These are phyloP conservation scores for Leptographium procerum DNA, from an alignment of 2,329 filamentous ascomycete genomes.

Conservation along the genomic window DNA sequence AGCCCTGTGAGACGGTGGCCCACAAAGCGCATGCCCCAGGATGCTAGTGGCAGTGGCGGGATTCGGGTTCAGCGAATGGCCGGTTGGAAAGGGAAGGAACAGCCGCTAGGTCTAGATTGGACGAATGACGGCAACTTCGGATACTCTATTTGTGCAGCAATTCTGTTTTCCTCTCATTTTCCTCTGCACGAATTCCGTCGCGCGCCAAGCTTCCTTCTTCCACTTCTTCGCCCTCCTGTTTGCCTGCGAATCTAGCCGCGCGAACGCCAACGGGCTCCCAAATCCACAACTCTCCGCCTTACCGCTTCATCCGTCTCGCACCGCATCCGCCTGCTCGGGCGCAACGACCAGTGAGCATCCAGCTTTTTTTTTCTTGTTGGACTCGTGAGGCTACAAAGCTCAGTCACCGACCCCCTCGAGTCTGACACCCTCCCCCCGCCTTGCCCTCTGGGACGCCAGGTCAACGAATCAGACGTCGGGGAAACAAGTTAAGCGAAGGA, in stretches of 20 bases:
- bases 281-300: background rate
- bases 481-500: background rate
- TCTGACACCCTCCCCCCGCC: background rate
- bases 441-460: background rate
- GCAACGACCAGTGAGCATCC: too few relatives aligned
- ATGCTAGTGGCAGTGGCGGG: too few relatives aligned
- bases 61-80: background rate
- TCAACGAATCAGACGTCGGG: background rate
- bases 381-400: background rate
- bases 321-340: background rate
- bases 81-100: background rate
- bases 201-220: background rate
- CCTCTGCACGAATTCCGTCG: background rate
- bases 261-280: background rate
- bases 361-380: too few relatives aligned
- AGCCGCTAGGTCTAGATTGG: background rate
- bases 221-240: background rate
- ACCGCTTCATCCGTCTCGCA: background rate
- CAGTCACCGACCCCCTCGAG: background rate
- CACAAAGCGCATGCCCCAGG: too few relatives aligned
- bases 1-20: too few relatives aligned
- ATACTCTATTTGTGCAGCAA: background rate
- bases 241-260: background rate
- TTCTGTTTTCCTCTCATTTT: background rate
- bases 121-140: background rate